Evolutionary conservation across 1,139 yeast genomes (phyloP), one percentile per base, ranked within the genome.

Genomic region (Eremothecium sinecaudum): DNA sequence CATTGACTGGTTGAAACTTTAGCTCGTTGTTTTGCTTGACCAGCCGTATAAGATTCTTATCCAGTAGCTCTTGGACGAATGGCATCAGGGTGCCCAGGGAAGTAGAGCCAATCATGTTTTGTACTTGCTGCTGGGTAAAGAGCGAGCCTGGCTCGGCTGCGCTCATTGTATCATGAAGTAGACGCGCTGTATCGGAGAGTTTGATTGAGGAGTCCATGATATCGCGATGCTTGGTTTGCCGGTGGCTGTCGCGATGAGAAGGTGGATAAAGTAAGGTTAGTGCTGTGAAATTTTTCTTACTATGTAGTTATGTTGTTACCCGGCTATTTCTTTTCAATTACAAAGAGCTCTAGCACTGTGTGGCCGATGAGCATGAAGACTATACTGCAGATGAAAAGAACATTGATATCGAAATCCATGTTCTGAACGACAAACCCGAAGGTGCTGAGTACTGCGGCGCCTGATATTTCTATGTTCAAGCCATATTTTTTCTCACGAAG

Each of bases 401-500:
- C 70, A 5, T 63, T 46, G 15, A 79, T 67, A 56, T 90, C 97
- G 27, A 65, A 63, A 62, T 74, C 62, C 42, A 82, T 70, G 2
- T 90, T 92, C 24, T 76, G 73, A 13, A 83, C 87, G 44, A 82
- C 73, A 58, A 90, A 90, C 0, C 98, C 98, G 64, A 90, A 90
- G 0, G 97, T 86, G 47, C 93, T 81, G 46, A 90, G 68, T 40
- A 90, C 90, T 1, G 94, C 92, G 2, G 98, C 97, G 4, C 98
- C 98, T 0, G 98, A 98, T n/a, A 90, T 93, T 58, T 86, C 95
- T 46, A 90, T 90, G 33, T 90, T 81, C 28, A 90, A 68, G 0
- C 98, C 98, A 51, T 78, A 90, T 59, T 90, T 90, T 55, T 77
- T 78, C 54, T 90, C 98, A 44, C 75, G 76, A 48, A 90, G 67